Conservation (phyloP, 805 yeast species). For the Candida montana region DNA sequence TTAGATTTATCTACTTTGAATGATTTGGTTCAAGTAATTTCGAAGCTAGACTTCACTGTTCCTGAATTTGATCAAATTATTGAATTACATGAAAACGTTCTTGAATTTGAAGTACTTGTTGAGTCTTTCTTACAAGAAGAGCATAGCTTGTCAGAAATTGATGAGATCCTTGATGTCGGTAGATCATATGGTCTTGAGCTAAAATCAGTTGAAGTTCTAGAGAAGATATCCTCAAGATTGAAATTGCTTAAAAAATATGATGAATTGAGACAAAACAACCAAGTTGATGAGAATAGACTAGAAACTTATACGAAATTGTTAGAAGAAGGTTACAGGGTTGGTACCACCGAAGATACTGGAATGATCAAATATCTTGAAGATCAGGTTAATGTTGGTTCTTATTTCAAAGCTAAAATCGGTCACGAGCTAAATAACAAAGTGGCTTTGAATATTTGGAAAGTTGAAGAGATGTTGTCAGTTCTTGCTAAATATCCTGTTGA, state of each 20-base stretch:
- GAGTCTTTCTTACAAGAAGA: constrained; percentile 31
- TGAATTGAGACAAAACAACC: constrained; percentile 12
- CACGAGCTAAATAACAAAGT: constrained; percentile 4
- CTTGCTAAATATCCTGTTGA: constrained; percentile 23
- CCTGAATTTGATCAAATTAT: constrained; percentile 57
- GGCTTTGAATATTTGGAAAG: constrained; percentile 5
- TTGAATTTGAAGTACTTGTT: constrained; percentile 44
- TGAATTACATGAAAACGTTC: constrained; percentile 48
- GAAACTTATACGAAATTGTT: constrained; percentile 20
- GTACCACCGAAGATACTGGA: constrained; percentile 19
- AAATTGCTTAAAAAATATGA: constrained; percentile 33
- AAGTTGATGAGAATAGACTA: constrained; percentile 5
- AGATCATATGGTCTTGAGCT: constrained; percentile 53
- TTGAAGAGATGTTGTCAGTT: constrained; percentile 10
- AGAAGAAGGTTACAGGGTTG: constrained; percentile 23
- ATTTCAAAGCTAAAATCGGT: constrained; percentile 10
- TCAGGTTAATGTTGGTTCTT: constrained; percentile 13
- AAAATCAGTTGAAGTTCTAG: constrained; percentile 39
- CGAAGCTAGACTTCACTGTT: constrained; percentile 43
- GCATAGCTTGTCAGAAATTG: constrained; percentile 38
- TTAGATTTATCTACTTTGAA: constrained; percentile 11
- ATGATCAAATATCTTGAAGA: constrained; percentile 11
- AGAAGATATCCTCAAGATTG: constrained; percentile 31
- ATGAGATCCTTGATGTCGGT: constrained; percentile 53
- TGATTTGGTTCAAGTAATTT: constrained; percentile 39